These are phyloP conservation scores for Camelina neglecta DNA, from an alignment of 345 rosid genomes.

Conservation along the genomic window DNA sequence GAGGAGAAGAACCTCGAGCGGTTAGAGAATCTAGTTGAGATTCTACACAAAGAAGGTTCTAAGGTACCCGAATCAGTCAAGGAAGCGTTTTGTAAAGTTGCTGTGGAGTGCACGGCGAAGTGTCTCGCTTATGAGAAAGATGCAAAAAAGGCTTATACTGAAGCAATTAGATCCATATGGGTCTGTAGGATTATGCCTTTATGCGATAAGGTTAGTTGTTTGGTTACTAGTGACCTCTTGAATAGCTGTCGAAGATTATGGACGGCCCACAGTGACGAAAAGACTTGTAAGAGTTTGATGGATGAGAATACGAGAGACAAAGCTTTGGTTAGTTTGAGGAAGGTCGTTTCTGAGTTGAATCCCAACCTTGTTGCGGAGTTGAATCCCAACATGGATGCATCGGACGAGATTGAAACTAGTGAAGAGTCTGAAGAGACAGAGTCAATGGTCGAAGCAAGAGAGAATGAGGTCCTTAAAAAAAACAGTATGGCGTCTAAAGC, in stretches of 20 bases:
- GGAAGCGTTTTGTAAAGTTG: slow-evolving; percentile 58
- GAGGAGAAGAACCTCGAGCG: slow-evolving; percentile 57
- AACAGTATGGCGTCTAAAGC: slow-evolving; percentile 17
- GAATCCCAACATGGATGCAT: slow-evolving; percentile 32
- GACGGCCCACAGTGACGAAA: slow-evolving; percentile 51
- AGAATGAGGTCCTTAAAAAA: neutral
- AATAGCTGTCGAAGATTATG: slow-evolving; percentile 48
- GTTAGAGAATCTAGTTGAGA: slow-evolving; percentile 47
- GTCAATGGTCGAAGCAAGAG: slow-evolving; percentile 31
- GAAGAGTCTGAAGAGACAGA: slow-evolving; percentile 36
- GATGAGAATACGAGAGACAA: slow-evolving; percentile 47
- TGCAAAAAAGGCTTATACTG: slow-evolving; percentile 22
- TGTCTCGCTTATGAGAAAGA: slow-evolving; percentile 39
- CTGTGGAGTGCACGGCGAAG: slow-evolving; percentile 63
- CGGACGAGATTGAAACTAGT: slow-evolving; percentile 32
- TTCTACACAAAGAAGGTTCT: slow-evolving; percentile 48
- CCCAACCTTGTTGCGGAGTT: slow-evolving; percentile 21
- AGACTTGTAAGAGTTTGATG: slow-evolving; percentile 41
- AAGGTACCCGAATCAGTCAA: slow-evolving; percentile 51
- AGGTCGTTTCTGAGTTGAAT: slow-evolving; percentile 30
- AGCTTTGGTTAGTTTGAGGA: slow-evolving; percentile 47
- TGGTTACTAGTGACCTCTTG: slow-evolving; percentile 46
- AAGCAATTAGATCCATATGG: slow-evolving; percentile 55
- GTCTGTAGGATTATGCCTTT: slow-evolving; percentile 43
- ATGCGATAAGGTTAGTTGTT: slow-evolving; percentile 51